These are phyloP conservation scores for Dicorynia guianensis DNA, from an alignment of 306 rosid genomes.

Conservation along the genomic window DNA sequence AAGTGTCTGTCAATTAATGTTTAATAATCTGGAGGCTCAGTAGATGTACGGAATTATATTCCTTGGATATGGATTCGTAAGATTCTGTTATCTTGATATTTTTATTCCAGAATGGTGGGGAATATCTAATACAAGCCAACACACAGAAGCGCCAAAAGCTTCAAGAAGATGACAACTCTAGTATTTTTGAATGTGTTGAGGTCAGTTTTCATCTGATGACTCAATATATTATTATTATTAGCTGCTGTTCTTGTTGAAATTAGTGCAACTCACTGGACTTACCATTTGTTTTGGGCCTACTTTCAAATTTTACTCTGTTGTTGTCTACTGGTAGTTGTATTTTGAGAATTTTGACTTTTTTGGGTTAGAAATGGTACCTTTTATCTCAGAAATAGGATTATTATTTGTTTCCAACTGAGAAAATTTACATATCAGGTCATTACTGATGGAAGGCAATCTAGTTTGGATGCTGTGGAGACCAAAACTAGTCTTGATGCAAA, in stretches of 20 bases:
- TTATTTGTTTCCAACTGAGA: conserved; percentile 30
- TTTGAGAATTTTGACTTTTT: conserved; percentile 13
- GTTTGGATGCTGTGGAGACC: conserved; percentile 63
- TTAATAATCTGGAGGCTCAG: conserved; percentile 11
- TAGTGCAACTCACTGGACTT: not conserved
- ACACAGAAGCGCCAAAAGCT: conserved; percentile 79
- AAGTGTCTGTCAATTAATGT: not conserved
- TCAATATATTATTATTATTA: conserved; percentile 24
- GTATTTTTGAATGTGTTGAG: conserved; percentile 69
- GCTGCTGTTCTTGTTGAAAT: conserved; percentile 22
- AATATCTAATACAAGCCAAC: conserved; percentile 92
- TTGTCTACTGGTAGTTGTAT: conserved; percentile 27
- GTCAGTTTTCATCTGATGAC: conserved; percentile 54
- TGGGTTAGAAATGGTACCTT: not conserved
- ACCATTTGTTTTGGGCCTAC: conserved; percentile 14
- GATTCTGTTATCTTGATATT: conserved; percentile 18
- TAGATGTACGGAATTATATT: conserved; percentile 17
- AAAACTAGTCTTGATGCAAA: conserved; percentile 63
- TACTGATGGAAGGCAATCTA: conserved; percentile 68
- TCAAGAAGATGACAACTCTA: conserved; percentile 58
- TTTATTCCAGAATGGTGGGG: conserved; percentile 59
- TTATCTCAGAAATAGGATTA: conserved; percentile 24
- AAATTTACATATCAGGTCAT: conserved; percentile 58
- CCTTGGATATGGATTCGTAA: conserved; percentile 14
- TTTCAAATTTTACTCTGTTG: conserved; percentile 10